Evolutionary conservation across 2,329 filamentous ascomycete species (phyloP).

Genomic region (Cladosporium sp.): DNA sequence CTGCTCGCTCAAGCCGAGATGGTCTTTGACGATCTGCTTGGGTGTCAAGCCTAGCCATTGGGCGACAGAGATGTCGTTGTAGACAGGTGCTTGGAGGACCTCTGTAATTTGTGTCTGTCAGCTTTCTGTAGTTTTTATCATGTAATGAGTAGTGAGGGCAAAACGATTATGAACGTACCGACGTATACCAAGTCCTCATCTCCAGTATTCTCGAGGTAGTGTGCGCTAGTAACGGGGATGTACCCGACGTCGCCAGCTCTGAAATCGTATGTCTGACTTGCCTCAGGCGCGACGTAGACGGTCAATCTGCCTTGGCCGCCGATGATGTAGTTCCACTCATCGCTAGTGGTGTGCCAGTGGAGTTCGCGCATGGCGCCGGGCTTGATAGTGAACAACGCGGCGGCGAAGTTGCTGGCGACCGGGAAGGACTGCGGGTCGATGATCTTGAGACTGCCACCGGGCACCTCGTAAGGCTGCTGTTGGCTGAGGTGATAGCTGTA

Average conservation of each 20-base stretch:
- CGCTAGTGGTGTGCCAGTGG: constrained; percentile 59
- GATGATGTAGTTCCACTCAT: constrained; percentile 61
- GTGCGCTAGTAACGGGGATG: constrained; percentile 51
- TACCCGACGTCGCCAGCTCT: constrained; percentile 58
- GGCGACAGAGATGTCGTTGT: constrained; percentile 52
- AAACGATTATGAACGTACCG: not conserved
- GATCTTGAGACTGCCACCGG: constrained; percentile 56
- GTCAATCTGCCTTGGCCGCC: constrained; percentile 54
- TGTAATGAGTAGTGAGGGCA: not conserved
- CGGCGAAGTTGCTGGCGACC: constrained; percentile 51
- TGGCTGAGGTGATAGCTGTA: constrained; percentile 43
- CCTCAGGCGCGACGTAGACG: constrained; percentile 49
- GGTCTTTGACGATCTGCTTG: constrained; percentile 36
- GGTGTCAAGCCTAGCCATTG: constrained; percentile 55
- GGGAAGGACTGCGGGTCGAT: constrained; percentile 57
- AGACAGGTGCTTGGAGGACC: constrained; percentile 51
- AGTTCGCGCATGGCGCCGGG: constrained; percentile 63
- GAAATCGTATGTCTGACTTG: constrained; percentile 56
- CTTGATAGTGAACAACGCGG: constrained; percentile 54
- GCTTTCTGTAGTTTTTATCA: no score
- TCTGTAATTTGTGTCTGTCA: constrained; percentile 31
- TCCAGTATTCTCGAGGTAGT: constrained; percentile 61
- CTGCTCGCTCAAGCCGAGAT: constrained; percentile 29
- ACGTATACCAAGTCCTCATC: constrained; percentile 55
- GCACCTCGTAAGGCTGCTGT: constrained; percentile 48